Evolutionary conservation across 139 green algal species (phyloP), one percentile per base, ranked within the genome.

Genomic region (Nannochloris sp.): DNA sequence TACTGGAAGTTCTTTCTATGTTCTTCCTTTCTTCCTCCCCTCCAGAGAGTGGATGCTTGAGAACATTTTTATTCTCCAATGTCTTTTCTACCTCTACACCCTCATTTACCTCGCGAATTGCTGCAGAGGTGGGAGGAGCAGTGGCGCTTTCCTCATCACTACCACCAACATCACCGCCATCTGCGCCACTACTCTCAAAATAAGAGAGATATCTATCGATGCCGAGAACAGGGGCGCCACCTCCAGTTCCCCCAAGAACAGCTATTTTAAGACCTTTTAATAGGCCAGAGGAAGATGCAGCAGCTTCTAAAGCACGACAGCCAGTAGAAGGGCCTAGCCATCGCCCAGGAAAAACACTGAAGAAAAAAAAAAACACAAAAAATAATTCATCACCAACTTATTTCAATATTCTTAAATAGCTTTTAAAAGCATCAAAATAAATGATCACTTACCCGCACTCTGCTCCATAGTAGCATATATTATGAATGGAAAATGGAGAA

Each of bases 281-380:
- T 0, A 29, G 33, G 10, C 25, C 15, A 12, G 31, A 6, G 24
- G 29, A 31, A 39, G 67, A 57, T 14, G 55, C 72, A 6, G 82
- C 61, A 12, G 76, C 72, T 58, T 83, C 77, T 58, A 97, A 45
- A 34, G 83, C 68, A 19, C 83, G 75, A 77, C 86, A 97, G 39
- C 95, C 75, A 30, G 78, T 81, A 76, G 84, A 95, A 0, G 91
- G 91, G 0, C 91, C 91, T 48, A 97, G 61, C 91, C 91, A 97
- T 51, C 78, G 66, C 2, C 91, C 91, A 2, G 87, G 65, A 6
- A 82, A 68, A 4, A 97, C 81, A 29, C 89, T 91, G 82, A 47
- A 70, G 4, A 25, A 19, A 62, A 19, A 34, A 36, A 4, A 24
- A 46, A 14, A n/a, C 7, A 57, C 62, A 34, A 10, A 34, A 56